These are phyloP conservation scores for Spergularia azorica DNA, from an alignment of 179 eudicot genomes.

Conservation along the genomic window DNA sequence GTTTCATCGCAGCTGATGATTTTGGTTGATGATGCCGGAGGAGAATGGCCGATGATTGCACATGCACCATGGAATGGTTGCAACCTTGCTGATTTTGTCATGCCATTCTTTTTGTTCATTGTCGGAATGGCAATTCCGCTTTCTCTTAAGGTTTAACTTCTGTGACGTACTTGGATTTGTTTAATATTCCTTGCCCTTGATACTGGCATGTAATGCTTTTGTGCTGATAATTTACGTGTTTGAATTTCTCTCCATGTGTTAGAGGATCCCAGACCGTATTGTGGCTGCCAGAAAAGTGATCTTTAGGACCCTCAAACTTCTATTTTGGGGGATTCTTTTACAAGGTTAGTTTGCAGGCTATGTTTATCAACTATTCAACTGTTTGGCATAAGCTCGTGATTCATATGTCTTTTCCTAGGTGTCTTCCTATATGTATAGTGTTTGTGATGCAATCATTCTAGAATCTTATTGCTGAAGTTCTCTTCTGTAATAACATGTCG, in stretches of 20 bases:
- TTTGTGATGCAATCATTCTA: not conserved
- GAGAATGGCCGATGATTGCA: constrained; percentile 76
- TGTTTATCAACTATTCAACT: not conserved
- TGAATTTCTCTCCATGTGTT: not conserved
- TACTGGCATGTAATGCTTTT: not conserved
- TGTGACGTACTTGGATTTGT: not conserved
- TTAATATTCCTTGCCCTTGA: not conserved
- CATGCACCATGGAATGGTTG: constrained; percentile 97
- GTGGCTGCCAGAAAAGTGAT: constrained; percentile 62
- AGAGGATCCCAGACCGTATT: constrained; percentile 55
- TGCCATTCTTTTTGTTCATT: constrained; percentile 94
- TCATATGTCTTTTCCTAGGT: not conserved
- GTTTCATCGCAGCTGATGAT: constrained; percentile 69
- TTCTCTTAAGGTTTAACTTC: constrained; percentile 65
- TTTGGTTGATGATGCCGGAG: constrained; percentile 98
- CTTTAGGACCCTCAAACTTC: constrained; percentile 71
- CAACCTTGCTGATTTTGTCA: constrained; percentile 91
- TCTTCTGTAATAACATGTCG: not conserved
- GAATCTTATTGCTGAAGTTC: not conserved
- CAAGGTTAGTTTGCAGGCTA: constrained; percentile 53
- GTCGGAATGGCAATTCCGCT: constrained; percentile 93
- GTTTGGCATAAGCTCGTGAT: not conserved
- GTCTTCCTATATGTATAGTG: not conserved
- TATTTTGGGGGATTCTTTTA: constrained; percentile 83
- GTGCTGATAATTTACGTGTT: not conserved